Percentiles rank a stretch among this genome's conserved stretches.
These are phyloP conservation scores for Trifolium dubium DNA, from an alignment of 306 rosid genomes.

Conservation along the genomic window DNA sequence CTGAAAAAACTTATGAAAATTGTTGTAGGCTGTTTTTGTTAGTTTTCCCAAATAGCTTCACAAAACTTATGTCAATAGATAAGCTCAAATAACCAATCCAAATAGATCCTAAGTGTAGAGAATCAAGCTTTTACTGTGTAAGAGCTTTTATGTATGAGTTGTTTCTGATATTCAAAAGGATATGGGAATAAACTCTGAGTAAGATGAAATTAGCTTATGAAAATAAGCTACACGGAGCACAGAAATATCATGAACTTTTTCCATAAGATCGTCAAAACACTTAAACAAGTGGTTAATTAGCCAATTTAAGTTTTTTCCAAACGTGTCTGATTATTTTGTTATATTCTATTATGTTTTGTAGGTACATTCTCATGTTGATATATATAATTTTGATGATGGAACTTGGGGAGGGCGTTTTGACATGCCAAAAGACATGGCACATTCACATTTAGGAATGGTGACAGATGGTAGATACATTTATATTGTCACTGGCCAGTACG, in stretches of 20 bases:
- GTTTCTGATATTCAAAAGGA: background rate
- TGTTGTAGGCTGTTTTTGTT: too few relatives aligned
- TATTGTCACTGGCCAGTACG: constrained; percentile 83
- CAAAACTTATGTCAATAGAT: too few relatives aligned
- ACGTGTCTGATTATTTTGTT: background rate
- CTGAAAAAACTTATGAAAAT: too few relatives aligned
- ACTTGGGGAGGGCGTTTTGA: constrained; percentile 80
- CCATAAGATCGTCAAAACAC: background rate
- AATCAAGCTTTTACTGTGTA: background rate
- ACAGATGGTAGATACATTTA: constrained; percentile 89
- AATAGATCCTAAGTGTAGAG: too few relatives aligned
- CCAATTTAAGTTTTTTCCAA: background rate
- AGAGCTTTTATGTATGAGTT: background rate
- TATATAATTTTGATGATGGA: constrained; percentile 71
- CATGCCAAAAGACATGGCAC: constrained; percentile 97
- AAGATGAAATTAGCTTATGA: background rate
- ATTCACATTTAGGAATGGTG: constrained; percentile 91
- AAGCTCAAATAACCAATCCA: too few relatives aligned
- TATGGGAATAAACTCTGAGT: background rate
- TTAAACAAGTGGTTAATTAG: background rate
- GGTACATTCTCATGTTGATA: constrained; percentile 96
- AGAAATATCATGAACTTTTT: background rate
- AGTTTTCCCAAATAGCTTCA: too few relatives aligned
- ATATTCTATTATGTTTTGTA: constrained; percentile 21
- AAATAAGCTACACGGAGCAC: background rate